Conservation (phyloP, 2,329 filamentous ascomycete species). For the Aureobasidium melanogenum region DNA sequence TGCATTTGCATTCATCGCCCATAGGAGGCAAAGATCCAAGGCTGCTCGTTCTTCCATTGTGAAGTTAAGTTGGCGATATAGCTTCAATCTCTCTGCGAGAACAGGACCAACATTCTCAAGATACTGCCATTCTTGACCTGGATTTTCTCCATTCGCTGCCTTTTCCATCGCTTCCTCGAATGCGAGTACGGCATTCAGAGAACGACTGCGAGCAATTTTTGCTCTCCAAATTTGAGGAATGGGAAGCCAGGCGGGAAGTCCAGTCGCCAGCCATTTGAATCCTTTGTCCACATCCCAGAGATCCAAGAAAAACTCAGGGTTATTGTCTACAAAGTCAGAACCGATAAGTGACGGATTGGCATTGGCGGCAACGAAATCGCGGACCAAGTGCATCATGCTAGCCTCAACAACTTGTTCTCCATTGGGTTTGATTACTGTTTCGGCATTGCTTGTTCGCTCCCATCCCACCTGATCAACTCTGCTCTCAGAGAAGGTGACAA, state of each 20-base stretch:
- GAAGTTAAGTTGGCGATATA: conserved; percentile 24
- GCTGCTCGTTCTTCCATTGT: conserved; percentile 25
- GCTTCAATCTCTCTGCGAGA: conserved; percentile 22
- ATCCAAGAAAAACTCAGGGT: conserved; percentile 45
- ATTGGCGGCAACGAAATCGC: conserved; percentile 48
- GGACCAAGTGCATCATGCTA: conserved; percentile 43
- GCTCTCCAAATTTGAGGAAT: conserved; percentile 42
- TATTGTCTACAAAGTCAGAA: conserved; percentile 41
- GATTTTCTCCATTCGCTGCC: conserved; percentile 21
- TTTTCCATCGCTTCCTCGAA: conserved; percentile 27
- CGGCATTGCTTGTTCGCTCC: conserved; percentile 46
- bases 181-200: conserved; percentile 19
- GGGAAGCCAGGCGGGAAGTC: conserved; percentile 48
- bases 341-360: conserved; percentile 46
- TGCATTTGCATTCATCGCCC: conserved; percentile 47
- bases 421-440: conserved; percentile 31
- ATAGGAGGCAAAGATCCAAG: conserved; percentile 42
- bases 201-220: conserved; percentile 29
- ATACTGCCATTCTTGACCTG: conserved; percentile 25
- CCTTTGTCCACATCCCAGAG: conserved; percentile 47
- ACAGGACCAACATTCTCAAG: conserved; percentile 26
- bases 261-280: conserved; percentile 46
- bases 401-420: conserved; percentile 42
- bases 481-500: conserved; percentile 52
- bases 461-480: conserved; percentile 53